Evolutionary conservation across 345 rosid species (phyloP), one percentile per base, ranked within the genome.

Genomic region (Eucalyptus erythrocorys): DNA sequence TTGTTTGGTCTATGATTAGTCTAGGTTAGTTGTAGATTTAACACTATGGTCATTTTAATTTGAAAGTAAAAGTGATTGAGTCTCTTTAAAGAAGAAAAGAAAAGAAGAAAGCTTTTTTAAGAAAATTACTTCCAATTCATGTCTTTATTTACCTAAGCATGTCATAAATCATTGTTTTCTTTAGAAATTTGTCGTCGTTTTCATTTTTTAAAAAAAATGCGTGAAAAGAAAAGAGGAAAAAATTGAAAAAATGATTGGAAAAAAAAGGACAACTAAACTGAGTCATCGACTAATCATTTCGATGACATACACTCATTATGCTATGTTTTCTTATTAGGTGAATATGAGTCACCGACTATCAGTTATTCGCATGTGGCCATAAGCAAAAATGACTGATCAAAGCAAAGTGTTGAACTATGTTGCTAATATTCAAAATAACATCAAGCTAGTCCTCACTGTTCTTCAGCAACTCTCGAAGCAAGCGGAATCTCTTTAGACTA

Each of bases 271-370:
- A 10, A 24, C 30, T 55, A 24, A 4, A 53, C 13, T 10, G 6
- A 24, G 0, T 55, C 1, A 24, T 24, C 1, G 6, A 55, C 27
- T 24, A 10, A 55, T 55, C 61, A 55, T 9, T 24, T 24, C 0
- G 1, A 55, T 0, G 13, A 24, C 1, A 0, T 22, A 24, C 24
- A 22, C 30, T 55, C 1, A 55, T 24, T 9, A 55, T 24, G 61
- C 30, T 24, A 0, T 26, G 30, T 55, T 55, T 55, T 55, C 61
- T 55, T 55, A 24, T 55, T 55, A 22, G 61, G 61, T 24, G 61
- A 55, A 55, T 55, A 55, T 10, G 61, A 55, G 30, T 2, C 61
- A 30, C 13, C 6, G 0, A 24, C 1, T 26, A 55, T 55, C 13
- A 10, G 13, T 26, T 0, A 0, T 10, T 10, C 30, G 1, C 13